phyloP scores from a whole-genome alignment of 139 green algal genomes.

The Gonium pectorale region DNA sequence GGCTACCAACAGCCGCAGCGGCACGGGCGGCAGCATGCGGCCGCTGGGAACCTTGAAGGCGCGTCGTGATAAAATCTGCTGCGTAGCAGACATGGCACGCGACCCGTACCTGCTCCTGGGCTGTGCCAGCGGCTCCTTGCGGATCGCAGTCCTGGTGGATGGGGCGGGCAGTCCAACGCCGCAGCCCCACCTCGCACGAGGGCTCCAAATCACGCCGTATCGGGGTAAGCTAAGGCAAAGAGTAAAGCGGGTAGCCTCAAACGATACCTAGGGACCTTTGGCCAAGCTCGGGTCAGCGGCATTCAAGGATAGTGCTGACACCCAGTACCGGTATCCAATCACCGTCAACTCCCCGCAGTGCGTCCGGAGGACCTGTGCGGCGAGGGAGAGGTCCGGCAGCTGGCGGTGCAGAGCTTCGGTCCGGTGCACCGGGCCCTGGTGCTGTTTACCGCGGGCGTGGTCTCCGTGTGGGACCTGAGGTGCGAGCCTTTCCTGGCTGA shows the following conservation, averaged over 20 bases:
- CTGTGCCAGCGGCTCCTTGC: constrained; percentile 57
- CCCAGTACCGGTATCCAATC: too few relatives aligned
- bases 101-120: constrained; percentile 68
- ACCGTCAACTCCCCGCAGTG: too few relatives aligned
- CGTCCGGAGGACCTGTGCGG: constrained; percentile 31
- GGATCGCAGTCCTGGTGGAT: constrained; percentile 55
- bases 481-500: not conserved
- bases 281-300: too few relatives aligned
- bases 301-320: too few relatives aligned
- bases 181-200: constrained; percentile 18
- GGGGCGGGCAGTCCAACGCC: constrained; percentile 13
- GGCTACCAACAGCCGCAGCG: not conserved
- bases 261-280: not conserved
- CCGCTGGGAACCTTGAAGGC: constrained; percentile 21
- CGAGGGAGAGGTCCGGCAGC: constrained; percentile 40
- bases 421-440: constrained; percentile 44
- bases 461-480: constrained; percentile 63
- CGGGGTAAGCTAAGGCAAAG: constrained; percentile 49
- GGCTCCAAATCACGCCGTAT: constrained; percentile 49
- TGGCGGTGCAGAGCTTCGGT: constrained; percentile 47
- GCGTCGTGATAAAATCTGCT: constrained; percentile 45
- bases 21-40: not conserved
- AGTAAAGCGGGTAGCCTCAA: too few relatives aligned
- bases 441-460: constrained; percentile 43
- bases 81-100: constrained; percentile 44